phyloP scores from a whole-genome alignment of 2,329 filamentous ascomycete species.

The Penicillium sp. region DNA sequence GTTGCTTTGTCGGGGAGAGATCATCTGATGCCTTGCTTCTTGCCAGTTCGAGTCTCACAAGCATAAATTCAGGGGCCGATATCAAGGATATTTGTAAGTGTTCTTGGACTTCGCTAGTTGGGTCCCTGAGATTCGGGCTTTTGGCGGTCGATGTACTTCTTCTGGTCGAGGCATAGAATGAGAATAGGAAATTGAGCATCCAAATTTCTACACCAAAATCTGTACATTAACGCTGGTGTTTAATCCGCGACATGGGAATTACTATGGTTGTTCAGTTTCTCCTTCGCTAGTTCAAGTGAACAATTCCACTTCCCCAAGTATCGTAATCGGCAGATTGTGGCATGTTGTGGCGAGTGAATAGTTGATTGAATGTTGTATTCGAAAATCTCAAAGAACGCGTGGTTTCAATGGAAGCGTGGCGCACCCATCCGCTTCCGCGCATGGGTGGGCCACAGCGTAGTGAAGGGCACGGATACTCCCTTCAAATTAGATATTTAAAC shows the following conservation, averaged over 20 bases:
- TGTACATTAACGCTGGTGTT: background rate
- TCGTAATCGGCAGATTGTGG: background rate
- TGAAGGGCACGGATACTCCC: too few species aligned
- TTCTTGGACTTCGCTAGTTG: background rate
- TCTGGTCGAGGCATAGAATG: background rate
- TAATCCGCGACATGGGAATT: too few species aligned
- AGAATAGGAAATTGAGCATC: background rate
- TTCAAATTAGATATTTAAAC: too few species aligned
- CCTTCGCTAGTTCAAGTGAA: background rate
- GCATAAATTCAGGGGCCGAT: background rate
- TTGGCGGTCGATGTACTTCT: background rate
- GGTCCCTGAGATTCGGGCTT: background rate
- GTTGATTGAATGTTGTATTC: too few species aligned
- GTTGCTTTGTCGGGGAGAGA: background rate
- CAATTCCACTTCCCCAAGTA: background rate
- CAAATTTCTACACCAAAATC: background rate
- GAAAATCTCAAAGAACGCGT: too few species aligned
- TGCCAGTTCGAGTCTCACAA: background rate
- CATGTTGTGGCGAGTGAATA: background rate
- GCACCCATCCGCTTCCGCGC: too few species aligned
- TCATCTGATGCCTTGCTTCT: background rate
- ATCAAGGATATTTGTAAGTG: background rate
- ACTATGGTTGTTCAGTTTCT: too few species aligned
- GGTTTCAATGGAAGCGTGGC: too few species aligned
- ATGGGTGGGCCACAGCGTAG: too few species aligned